Evolutionary conservation across 768 basidiomycete species (phyloP), one percentile per base, ranked within the genome.

Genomic region (Serendipita sp.): DNA sequence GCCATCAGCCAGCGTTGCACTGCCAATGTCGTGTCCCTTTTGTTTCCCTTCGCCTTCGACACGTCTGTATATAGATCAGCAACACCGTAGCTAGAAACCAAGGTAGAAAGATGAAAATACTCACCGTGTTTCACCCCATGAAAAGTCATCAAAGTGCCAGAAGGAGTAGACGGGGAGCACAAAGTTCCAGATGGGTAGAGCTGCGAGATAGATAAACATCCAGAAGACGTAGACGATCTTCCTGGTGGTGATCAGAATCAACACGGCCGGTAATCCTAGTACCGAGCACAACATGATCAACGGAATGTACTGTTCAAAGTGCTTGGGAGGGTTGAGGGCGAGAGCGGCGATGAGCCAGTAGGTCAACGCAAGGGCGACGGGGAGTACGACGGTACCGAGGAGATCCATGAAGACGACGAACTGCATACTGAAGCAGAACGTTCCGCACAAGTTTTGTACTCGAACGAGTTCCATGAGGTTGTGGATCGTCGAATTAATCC

Each of bases 371-470:
- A 99, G 96, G 67, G 95, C 95, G 70, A 97, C 85, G 32, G 96
- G 96, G 16, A 97, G 82, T 23, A 96, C 93, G 69, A 91, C 83
- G 2, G 91, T 94, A 66, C 90, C 90, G 66, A 93, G 75, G 48
- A 94, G 82, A 74, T 97, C 93, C 90, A 98, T 93, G 77, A 95
- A 91, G 64, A 98, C 93, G 74, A 98, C 86, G 74, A 98, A 98
- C 73, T 98, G 96, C 94, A 97, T 98, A 75, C 92, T 96, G 77
- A 98, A 97, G 79, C 96, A 99, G 76, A 99, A 99, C 35, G 95
- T 98, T 41, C 96, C 96, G 74, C 96, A 98, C 15, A 97, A 81
- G 72, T 99, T 92, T 68, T 89, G 90, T 45, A 99, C 96, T 67
- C 91, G 84, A 41, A 97, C 91, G 44, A 99, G 86, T 74, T 99